Conservation (phyloP, 352 stramenopile genomes). For the Aphanomyces stellatus region DNA sequence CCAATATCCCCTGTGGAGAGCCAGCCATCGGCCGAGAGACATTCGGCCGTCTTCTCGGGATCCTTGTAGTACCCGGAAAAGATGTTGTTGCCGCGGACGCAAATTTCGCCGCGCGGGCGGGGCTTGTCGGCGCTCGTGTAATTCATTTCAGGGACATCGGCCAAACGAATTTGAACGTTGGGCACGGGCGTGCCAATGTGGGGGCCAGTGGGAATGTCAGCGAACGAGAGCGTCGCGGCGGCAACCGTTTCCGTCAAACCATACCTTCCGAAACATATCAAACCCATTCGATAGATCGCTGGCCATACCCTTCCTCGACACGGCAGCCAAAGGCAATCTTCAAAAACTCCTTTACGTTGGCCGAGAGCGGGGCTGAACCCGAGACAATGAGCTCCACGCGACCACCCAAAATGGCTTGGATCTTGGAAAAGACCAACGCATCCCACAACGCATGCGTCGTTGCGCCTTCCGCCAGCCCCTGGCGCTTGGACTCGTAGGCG, state of each 20-base stretch:
- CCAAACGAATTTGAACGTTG: conserved; percentile 88
- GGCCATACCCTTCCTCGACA: conserved; percentile 89
- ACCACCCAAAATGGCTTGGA: conserved; percentile 83
- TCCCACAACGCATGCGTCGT: conserved; percentile 76
- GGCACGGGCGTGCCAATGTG: conserved; percentile 89
- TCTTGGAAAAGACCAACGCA: conserved; percentile 80
- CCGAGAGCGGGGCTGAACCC: conserved; percentile 90
- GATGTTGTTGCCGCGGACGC: conserved; percentile 24
- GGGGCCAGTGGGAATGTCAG: conserved; percentile 55
- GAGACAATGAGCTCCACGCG: conserved; percentile 85
- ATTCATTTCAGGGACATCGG: conserved; percentile 96
- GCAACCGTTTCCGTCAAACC: too few species aligned
- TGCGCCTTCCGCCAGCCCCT: conserved; percentile 34
- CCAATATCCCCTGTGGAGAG: conserved; percentile 97
- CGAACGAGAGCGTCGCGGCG: too few species aligned
- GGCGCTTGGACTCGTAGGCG: conserved; percentile 51
- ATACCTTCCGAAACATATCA: conserved; percentile 15
- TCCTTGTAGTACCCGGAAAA: conserved; percentile 87
- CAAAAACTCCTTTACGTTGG: conserved; percentile 93
- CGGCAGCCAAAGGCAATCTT: conserved; percentile 89
- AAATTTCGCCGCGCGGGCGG: conserved; percentile 60
- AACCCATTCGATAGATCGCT: not conserved
- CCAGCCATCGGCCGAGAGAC: conserved; percentile 90
- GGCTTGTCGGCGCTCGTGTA: conserved; percentile 85
- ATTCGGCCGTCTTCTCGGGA: conserved; percentile 84